These are phyloP conservation scores for Groenewaldozyma sp. DNA, from an alignment of 1,139 yeast species.

Conservation along the genomic window DNA sequence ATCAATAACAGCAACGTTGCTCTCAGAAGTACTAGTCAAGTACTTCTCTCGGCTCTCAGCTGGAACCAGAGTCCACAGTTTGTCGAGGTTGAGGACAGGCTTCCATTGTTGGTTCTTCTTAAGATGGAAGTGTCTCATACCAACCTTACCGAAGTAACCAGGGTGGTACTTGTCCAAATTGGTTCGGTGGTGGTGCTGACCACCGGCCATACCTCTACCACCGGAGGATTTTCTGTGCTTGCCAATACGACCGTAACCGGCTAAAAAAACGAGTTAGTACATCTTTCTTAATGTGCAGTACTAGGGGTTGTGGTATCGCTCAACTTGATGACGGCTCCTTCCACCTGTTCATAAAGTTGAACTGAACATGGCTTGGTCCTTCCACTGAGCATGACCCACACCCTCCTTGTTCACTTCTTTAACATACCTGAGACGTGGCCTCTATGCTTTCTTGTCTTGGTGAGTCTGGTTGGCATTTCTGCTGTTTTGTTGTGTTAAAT, in stretches of 20 bases:
- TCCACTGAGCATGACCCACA: slow-evolving; percentile 2
- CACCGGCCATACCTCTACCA: slow-evolving; percentile 99
- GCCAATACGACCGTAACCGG: slow-evolving; percentile 99
- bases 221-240: slow-evolving; percentile 99
- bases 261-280: slow-evolving; percentile 35
- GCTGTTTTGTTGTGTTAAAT: slow-evolving; percentile 1
- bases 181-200: slow-evolving; percentile 99
- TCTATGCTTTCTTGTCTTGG: slow-evolving; percentile 99
- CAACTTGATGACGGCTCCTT: no score
- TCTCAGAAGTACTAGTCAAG: slow-evolving; percentile 73
- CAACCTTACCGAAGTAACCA: slow-evolving; percentile 99
- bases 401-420: no score
- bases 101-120: slow-evolving; percentile 95
- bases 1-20: slow-evolving; percentile 98
- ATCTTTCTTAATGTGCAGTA: not conserved
- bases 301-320: no score
- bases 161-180: slow-evolving; percentile 99
- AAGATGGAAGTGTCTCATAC: slow-evolving; percentile 99
- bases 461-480: slow-evolving; percentile 96
- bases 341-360: slow-evolving; percentile 1
- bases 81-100: slow-evolving; percentile 97
- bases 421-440: slow-evolving; percentile 93
- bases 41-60: slow-evolving; percentile 92
- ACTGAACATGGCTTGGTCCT: slow-evolving; percentile 6
- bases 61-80: slow-evolving; percentile 96